Percentiles rank a stretch among this genome's conserved stretches.
phyloP scores from a whole-genome alignment of 192 early-diverging fungal genomes.

The Powellomyces hirtus region DNA sequence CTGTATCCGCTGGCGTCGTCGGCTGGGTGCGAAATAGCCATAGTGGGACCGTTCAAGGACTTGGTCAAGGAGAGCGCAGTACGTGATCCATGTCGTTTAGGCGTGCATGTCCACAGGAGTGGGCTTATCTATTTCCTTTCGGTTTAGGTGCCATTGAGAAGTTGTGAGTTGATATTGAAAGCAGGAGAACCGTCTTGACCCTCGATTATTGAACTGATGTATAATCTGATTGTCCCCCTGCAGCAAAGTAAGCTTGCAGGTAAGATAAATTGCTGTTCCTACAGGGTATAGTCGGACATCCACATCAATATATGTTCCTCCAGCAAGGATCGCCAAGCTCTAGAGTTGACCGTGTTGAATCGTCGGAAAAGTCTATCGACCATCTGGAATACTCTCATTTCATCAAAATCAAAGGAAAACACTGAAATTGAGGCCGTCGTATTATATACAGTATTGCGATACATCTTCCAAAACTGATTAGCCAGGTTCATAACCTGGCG shows the following conservation, averaged over 20 bases:
- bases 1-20: constrained; percentile 6
- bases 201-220: neutral
- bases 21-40: constrained; percentile 33
- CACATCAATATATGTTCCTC: neutral
- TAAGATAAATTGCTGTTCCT: neutral
- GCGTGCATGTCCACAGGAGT: neutral
- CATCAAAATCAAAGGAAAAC: constrained; percentile 7
- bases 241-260: neutral
- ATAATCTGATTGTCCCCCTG: neutral
- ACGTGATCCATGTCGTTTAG: neutral
- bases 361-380: neutral
- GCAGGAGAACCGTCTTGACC: neutral
- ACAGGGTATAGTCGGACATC: neutral
- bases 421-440: neutral
- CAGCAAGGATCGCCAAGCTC: neutral
- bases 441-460: neutral
- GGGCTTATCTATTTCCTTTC: neutral
- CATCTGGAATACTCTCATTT: neutral
- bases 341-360: neutral
- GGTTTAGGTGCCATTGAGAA: neutral
- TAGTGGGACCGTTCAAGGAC: constrained; percentile 25
- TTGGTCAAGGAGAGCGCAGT: constrained; percentile 24
- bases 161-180: neutral
- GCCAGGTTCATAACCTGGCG: no score
- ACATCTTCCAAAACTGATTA: neutral